A percentile compares a stretch with the other conserved stretches of the same genome.
Conservation (phyloP, 768 basidiomycete species). For the Podaxis sp. region DNA sequence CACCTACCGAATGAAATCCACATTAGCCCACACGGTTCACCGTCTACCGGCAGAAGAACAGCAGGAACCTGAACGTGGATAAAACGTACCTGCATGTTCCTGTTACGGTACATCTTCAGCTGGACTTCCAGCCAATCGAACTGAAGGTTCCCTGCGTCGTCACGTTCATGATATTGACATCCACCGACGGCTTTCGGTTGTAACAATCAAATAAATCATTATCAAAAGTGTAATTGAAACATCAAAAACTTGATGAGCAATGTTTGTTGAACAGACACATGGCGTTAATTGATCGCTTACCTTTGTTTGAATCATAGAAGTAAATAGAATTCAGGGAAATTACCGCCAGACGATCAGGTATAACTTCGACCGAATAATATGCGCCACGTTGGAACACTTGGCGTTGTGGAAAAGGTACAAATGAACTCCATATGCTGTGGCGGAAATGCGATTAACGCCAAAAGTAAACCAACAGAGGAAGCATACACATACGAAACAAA, state of each 20-base stretch:
- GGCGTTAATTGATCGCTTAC: slow-evolving; percentile 29
- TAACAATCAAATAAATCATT: slow-evolving; percentile 2
- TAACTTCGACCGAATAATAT: slow-evolving; percentile 79
- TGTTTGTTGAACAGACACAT: not conserved
- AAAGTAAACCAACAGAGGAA: slow-evolving; percentile 8
- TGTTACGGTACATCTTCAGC: slow-evolving; percentile 59
- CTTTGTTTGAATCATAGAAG: slow-evolving; percentile 88
- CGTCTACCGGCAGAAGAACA: slow-evolving; percentile 10
- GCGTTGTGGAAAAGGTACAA: slow-evolving; percentile 75
- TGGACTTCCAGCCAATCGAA: slow-evolving; percentile 92
- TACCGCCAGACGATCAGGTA: slow-evolving; percentile 71
- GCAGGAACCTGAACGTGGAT: not conserved
- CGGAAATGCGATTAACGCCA: slow-evolving; percentile 15
- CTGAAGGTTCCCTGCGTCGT: slow-evolving; percentile 86
- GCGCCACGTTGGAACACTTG: slow-evolving; percentile 88
- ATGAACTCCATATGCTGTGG: slow-evolving; percentile 72
- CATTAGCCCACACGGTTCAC: slow-evolving; percentile 12
- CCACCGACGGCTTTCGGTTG: slow-evolving; percentile 64
- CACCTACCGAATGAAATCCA: slow-evolving; percentile 18
- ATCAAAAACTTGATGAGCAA: slow-evolving; percentile 6
- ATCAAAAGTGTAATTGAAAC: slow-evolving; percentile 14
- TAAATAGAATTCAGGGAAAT: slow-evolving; percentile 90
- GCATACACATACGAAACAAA: slow-evolving; percentile 57
- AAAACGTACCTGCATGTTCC: slow-evolving; percentile 68
- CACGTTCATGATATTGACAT: slow-evolving; percentile 56